phyloP scores from a whole-genome alignment of 768 basidiomycete genomes.

The Gymnopilus junonius region DNA sequence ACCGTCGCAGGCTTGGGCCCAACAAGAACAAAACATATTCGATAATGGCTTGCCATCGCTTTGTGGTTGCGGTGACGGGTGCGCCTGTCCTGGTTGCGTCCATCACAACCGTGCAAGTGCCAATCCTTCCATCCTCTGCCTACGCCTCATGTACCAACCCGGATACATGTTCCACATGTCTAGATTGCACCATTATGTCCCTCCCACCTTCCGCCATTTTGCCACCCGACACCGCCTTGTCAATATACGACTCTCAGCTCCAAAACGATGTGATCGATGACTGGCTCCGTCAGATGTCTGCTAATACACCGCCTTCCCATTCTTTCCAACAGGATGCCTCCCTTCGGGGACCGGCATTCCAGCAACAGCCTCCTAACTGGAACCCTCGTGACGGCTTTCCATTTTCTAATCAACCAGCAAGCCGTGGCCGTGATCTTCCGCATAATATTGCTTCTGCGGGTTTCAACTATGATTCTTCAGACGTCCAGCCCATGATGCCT shows the following conservation, averaged over 20 bases:
- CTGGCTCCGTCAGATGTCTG: slow-evolving; percentile 61
- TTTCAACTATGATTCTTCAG: slow-evolving; percentile 12
- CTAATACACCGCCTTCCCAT: slow-evolving; percentile 12
- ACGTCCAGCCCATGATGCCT: slow-evolving; percentile 1
- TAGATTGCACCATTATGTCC: slow-evolving; percentile 67
- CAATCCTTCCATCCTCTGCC: slow-evolving; percentile 36
- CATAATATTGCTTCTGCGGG: background rate
- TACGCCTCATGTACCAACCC: slow-evolving; percentile 43
- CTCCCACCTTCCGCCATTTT: slow-evolving; percentile 42
- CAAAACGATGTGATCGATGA: slow-evolving; percentile 58
- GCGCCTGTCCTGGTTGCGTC: slow-evolving; percentile 67
- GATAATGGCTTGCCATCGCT: slow-evolving; percentile 43
- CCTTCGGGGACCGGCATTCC: slow-evolving; percentile 4
- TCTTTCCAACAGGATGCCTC: slow-evolving; percentile 12
- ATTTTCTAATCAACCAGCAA: slow-evolving; percentile 11
- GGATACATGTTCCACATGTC: slow-evolving; percentile 47
- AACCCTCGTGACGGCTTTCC: slow-evolving; percentile 4
- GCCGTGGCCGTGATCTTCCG: background rate
- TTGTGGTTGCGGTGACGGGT: slow-evolving; percentile 68
- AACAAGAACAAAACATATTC: slow-evolving; percentile 19
- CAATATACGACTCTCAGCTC: slow-evolving; percentile 41
- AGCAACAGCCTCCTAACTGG: slow-evolving; percentile 12
- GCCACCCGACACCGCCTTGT: slow-evolving; percentile 43
- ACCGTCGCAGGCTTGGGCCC: slow-evolving; percentile 22
- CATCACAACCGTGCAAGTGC: slow-evolving; percentile 50